Conservation (phyloP, 441 rosid genomes). For the Aquilaria agallochum region DNA sequence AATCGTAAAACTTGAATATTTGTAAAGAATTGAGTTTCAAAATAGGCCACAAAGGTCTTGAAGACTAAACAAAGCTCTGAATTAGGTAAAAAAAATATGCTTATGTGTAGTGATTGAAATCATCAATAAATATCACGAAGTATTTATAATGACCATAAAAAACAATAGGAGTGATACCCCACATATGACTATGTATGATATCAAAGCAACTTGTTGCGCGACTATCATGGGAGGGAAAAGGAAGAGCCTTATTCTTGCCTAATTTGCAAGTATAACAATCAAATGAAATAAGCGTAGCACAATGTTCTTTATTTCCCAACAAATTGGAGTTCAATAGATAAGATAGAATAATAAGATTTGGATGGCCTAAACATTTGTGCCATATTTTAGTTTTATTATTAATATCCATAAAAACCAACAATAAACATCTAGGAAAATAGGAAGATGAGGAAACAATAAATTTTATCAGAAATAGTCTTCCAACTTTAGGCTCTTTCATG, state of each 20-base stretch:
- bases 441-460: neutral
- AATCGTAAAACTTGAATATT: too few species aligned
- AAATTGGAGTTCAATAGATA: neutral
- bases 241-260: too few species aligned
- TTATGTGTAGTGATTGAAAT: too few species aligned
- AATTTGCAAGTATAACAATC: neutral
- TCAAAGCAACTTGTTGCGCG: neutral
- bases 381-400: too few species aligned
- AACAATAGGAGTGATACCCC: neutral
- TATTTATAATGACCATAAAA: neutral
- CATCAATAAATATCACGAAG: too few species aligned
- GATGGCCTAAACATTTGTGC: too few species aligned
- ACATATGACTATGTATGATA: neutral
- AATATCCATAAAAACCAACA: too few species aligned
- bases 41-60: too few species aligned
- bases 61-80: too few species aligned
- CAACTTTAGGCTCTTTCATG: neutral
- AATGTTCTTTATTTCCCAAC: neutral
- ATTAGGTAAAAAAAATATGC: too few species aligned
- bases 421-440: neutral
- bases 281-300: neutral
- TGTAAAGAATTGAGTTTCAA: too few species aligned
- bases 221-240: too few species aligned
- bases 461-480: neutral
- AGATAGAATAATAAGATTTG: neutral